Evolutionary conservation across 163 green algal genomes (phyloP), one percentile per base, ranked within the genome.

Genomic region (Prototheca cutis): DNA sequence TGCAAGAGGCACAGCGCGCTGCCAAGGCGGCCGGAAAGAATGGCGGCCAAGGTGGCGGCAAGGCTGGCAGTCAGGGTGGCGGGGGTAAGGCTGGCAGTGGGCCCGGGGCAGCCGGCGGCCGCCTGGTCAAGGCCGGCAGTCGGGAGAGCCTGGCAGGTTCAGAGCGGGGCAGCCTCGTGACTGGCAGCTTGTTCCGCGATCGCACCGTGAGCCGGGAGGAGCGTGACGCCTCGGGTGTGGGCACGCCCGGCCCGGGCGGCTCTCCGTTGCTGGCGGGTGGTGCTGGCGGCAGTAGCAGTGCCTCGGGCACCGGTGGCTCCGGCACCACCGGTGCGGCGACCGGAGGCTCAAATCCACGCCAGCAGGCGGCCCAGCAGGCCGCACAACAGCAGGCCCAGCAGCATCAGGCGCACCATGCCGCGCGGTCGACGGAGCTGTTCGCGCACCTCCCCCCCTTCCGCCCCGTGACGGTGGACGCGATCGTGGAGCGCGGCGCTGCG

Each of bases 1-100:
- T 89, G 53, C 90, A 97, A 73, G 90, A 96, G 64, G 79, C 71
- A 45, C 82, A 95, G 69, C 72, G 88, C 0, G 90, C 89, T 4
- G 84, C 85, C 28, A 97, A 97, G 70, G 85, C 79, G 25, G 79
- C 77, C 6, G 65, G 68, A 49, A 84, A 83, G 30, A 64, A 49
- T 6, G 40, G 24, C 29, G 53, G 30, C n/a, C 33, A 19, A 45
- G 27, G 2, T 18, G 64, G 61, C 19, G 25, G 40, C 17, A 27
- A 31, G 48, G 40, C 66, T 59, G 65, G 30, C 33, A 54, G 39
- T 30, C 33, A 58, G 33, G 61, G 59, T 33, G 13, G 52, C 36
- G 49, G 49, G 5, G 52, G 18, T 3, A 30, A 55, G 8, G 36
- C 52, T 42, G 7, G 72, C 49, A 47, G 51, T 31, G 8, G 36